Base-by-base conservation (phyloP, 768 basidiomycete genomes). In the Hortiboletus flavorubellus region DNA sequence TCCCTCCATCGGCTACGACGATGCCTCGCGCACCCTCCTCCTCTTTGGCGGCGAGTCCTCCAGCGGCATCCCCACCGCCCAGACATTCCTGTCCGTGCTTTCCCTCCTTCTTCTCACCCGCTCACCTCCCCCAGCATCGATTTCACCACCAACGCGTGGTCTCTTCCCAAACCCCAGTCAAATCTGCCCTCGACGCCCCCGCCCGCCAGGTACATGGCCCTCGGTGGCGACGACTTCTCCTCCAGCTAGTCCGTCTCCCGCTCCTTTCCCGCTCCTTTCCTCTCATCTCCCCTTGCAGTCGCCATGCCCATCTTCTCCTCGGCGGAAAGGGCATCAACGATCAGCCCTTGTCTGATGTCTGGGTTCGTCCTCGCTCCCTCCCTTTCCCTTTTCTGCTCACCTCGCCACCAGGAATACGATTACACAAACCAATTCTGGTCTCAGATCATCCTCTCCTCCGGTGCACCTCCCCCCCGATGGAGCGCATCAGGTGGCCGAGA, bases 361-460 rank as follows among this genome's bases (percentile, higher is more conserved):
- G 90, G 90, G 91, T 91, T 68, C 61, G 80, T 68, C 9, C 21
- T 49, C 47, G 3, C 55, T 30, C 54, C 21, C 45, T 33, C 31
- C 5, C 12, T 38, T 7, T 45, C 41, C 2, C 29, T 43, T 31
- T 10, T 29, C 26, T 53, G 23, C 56, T 68, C 40, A 67, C 35
- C 6, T 34, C 10, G 42, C 38, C 46, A n/a, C 26, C 63, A 91
- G 89, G 89, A 90, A 72, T 93, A 78, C 63, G 87, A 90, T 69
- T 91, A 84, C 62, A 79, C 67, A 54, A 85, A 84, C 62, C 76
- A 89, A 54, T 92, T 92, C 65, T 93, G 91, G 91, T 78, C 85
- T 0, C 60, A 80, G 62, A 81, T 91, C 34, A 59, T 58, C 16
- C 60, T 87, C 5, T 74, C 81, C 11, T 66, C 79, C 18, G 77